Evolutionary conservation across 2,329 filamentous ascomycete genomes (phyloP), one percentile per base, ranked within the genome.

Genomic region (Lanzia echinophila): DNA sequence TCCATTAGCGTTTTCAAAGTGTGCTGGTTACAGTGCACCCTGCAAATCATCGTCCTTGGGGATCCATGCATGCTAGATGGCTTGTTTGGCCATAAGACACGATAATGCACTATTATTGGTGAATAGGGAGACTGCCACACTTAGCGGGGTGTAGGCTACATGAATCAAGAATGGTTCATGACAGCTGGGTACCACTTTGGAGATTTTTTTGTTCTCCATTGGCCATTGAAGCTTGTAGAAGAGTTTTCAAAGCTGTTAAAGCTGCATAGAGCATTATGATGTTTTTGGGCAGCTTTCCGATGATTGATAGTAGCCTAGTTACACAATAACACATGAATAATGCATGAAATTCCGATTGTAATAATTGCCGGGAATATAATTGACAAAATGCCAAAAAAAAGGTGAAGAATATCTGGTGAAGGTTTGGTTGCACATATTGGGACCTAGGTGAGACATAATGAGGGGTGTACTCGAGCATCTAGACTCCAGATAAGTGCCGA

Each of bases 1-100:
- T 62, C 56, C 58, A 62, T 67, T 62, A 59, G 63, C 63, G 65
- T 67, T 64, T 57, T 55, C 54, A 60, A 58, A 63, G 59, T 58
- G 55, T 62, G 62, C 60, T 63, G 57, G 61, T 59, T 60, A 60
- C 56, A 62, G 57, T 56, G 54, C 60, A 56, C 53, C 51, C 56
- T 54, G 44, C 28, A 49, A 56, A 58, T 54, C 55, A 55, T 60
- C 59, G 52, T 54, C 50, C 50, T 56, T 52, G 48, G 58, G 56
- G 56, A 59, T 46, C 58, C 57, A 58, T 56, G 60, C 55, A 49
- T 48, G 55, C 58, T 60, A 52, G n/a, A 56, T 59, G 46, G 59
- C 58, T 54, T 54, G 58, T 60, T 57, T 47, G 47, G 43, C 65
- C 57, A 62, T 58, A 57, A 63, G 60, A 59, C 59, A 63, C 49